Evolutionary conservation across 306 rosid species (phyloP).

Genomic region (Lathyrus aphaca): DNA sequence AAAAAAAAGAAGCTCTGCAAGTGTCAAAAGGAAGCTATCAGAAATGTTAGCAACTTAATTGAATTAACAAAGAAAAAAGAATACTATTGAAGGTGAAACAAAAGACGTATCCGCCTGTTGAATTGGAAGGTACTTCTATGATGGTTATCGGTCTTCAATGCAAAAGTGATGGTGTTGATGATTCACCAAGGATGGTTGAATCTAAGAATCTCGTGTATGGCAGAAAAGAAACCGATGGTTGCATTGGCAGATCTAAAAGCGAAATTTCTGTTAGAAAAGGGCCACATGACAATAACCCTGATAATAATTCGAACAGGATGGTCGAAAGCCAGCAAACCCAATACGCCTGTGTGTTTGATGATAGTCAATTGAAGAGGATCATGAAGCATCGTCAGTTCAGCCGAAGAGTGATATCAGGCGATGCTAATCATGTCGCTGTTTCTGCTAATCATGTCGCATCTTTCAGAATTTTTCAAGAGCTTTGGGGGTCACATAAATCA

Average conservation of each 20-base stretch:
- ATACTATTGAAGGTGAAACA: slow-evolving; percentile 52
- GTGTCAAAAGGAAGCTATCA: no score
- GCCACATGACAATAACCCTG: slow-evolving; percentile 27
- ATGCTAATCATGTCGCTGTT: slow-evolving; percentile 50
- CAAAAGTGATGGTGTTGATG: no score
- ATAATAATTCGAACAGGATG: slow-evolving; percentile 41
- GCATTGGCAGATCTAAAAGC: slow-evolving; percentile 16
- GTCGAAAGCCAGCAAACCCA: slow-evolving; percentile 39
- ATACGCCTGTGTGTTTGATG: slow-evolving; percentile 35
- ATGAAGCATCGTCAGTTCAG: slow-evolving; percentile 49
- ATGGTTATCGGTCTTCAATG: background rate
- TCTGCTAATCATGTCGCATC: slow-evolving; percentile 47
- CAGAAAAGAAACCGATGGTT: slow-evolving; percentile 41
- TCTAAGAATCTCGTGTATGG: slow-evolving; percentile 6
- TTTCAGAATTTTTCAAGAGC: slow-evolving; percentile 44
- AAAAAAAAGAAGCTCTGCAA: no score
- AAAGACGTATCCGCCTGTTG: slow-evolving; percentile 48
- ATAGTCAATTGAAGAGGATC: slow-evolving; percentile 45
- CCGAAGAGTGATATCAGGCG: slow-evolving; percentile 51
- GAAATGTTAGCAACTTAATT: no score
- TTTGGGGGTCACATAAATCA: slow-evolving; percentile 42
- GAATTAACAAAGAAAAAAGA: no score
- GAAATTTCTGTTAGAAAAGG: slow-evolving; percentile 37
- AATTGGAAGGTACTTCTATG: slow-evolving; percentile 44
- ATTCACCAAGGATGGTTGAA: slow-evolving; percentile 34